These are phyloP conservation scores for Capsella rubella DNA, from an alignment of 441 rosid genomes.

Conservation along the genomic window DNA sequence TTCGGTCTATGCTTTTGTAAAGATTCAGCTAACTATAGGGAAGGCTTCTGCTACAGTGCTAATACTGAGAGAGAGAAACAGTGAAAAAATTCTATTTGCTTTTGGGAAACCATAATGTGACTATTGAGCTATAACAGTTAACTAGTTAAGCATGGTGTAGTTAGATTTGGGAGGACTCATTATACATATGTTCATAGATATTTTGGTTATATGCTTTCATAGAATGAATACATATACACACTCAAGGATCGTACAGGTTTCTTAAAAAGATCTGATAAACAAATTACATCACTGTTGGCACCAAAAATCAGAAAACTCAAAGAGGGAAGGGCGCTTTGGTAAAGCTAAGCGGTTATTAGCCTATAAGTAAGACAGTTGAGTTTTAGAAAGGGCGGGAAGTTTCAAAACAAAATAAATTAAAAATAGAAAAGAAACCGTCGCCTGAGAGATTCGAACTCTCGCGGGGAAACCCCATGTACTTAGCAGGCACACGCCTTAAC, in stretches of 20 bases:
- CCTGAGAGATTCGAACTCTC: slow-evolving; percentile 29
- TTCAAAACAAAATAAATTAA: background rate
- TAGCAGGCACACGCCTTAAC: slow-evolving; percentile 99
- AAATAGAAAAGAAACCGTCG: background rate
- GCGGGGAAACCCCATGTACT: slow-evolving; percentile 53
- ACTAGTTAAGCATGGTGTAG: background rate
- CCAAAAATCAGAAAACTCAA: background rate
- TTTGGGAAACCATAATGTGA: background rate
- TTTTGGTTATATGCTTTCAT: background rate
- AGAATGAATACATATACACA: background rate
- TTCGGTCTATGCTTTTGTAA: slow-evolving; percentile 77
- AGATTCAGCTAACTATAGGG: slow-evolving; percentile 60
- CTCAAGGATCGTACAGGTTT: background rate
- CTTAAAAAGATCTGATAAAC: background rate
- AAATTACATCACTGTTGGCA: background rate
- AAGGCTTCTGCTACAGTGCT: slow-evolving; percentile 48
- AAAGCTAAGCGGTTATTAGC: background rate
- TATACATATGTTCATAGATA: background rate
- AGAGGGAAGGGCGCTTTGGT: background rate
- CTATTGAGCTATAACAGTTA: background rate
- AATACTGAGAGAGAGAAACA: slow-evolving; percentile 36
- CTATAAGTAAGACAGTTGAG: background rate
- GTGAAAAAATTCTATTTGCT: slow-evolving; percentile 22
- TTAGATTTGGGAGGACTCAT: background rate
- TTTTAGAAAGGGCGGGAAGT: background rate